Conservation (phyloP, 805 yeast species). For the Kurtzmaniella fragi region DNA sequence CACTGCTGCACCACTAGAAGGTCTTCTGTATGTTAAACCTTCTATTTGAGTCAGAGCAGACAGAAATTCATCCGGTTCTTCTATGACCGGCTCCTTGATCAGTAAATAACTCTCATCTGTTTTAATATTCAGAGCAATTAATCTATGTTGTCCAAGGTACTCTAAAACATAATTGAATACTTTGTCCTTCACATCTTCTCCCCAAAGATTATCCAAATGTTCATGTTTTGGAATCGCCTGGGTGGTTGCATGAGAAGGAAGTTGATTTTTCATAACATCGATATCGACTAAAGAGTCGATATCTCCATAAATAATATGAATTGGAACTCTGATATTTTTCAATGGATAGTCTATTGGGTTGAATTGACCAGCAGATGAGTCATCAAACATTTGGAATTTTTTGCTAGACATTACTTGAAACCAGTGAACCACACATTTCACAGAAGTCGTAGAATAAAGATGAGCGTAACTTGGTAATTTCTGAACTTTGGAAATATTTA, state of each 20-base stretch:
- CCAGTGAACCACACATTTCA: constrained; percentile 94
- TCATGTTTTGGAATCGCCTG: constrained; percentile 69
- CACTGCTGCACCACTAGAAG: constrained; percentile 13
- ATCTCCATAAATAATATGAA: constrained; percentile 74
- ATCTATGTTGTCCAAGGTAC: constrained; percentile 11
- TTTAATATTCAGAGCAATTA: constrained; percentile 1
- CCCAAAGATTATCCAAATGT: constrained; percentile 91
- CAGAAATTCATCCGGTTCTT: background rate
- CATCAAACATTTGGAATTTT: constrained; percentile 87
- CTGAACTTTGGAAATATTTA: constrained; percentile 66
- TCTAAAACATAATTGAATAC: constrained; percentile 31
- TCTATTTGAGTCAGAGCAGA: background rate
- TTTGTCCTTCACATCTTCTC: constrained; percentile 46
- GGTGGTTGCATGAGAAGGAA: constrained; percentile 51
- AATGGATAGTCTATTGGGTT: constrained; percentile 37
- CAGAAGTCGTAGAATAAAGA: constrained; percentile 85
- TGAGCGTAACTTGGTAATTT: constrained; percentile 81
- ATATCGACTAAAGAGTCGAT: constrained; percentile 85
- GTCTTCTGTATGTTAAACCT: constrained; percentile 7
- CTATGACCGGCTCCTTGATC: background rate
- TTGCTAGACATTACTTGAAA: constrained; percentile 78
- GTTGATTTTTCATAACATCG: constrained; percentile 59
- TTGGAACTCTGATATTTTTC: constrained; percentile 50
- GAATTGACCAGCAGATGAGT: constrained; percentile 20
- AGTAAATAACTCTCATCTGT: constrained; percentile 1